These are phyloP conservation scores for Ogataea wickerhamii DNA, from an alignment of 805 yeast genomes.

Conservation along the genomic window DNA sequence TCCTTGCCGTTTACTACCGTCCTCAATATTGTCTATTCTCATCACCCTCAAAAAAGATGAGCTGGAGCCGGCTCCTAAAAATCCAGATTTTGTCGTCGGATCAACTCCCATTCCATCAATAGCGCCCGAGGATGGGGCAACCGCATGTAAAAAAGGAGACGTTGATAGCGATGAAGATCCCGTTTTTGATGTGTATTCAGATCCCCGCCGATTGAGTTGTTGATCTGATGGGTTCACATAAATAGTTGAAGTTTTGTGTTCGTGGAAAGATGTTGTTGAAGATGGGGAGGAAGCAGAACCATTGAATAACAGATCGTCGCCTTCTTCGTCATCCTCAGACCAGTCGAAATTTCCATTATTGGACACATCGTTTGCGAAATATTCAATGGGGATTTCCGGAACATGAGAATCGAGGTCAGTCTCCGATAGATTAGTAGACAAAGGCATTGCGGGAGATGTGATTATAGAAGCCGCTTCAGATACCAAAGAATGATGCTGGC, in stretches of 20 bases:
- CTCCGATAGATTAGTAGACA: not conserved
- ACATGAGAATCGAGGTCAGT: constrained; percentile 5
- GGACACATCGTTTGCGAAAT: constrained; percentile 19
- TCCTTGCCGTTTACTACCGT: constrained; percentile 19
- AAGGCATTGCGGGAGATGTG: not conserved
- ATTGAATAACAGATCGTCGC: constrained; percentile 7
- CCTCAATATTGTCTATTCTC: constrained; percentile 32
- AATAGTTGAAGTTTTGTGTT: constrained; percentile 13
- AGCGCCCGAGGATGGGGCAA: constrained; percentile 9
- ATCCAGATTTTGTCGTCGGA: constrained; percentile 47
- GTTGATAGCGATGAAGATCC: constrained; percentile 21
- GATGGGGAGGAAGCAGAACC: constrained; percentile 17
- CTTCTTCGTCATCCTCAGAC: constrained; percentile 49
- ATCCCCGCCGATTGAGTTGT: constrained; percentile 2
- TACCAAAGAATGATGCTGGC: constrained; percentile 6
- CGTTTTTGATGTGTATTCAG: constrained; percentile 14
- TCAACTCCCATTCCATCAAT: constrained; percentile 68
- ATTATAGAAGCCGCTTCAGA: not conserved
- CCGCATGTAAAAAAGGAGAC: constrained; percentile 23
- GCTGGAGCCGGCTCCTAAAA: constrained; percentile 62
- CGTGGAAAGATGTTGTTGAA: constrained; percentile 14
- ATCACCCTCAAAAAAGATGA: constrained; percentile 44
- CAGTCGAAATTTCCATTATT: constrained; percentile 53
- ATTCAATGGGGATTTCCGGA: constrained; percentile 28
- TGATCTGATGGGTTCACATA: constrained; percentile 18